Base-by-base conservation (phyloP, 1,139 yeast species). In the Wickerhamiella pararugosa region DNA sequence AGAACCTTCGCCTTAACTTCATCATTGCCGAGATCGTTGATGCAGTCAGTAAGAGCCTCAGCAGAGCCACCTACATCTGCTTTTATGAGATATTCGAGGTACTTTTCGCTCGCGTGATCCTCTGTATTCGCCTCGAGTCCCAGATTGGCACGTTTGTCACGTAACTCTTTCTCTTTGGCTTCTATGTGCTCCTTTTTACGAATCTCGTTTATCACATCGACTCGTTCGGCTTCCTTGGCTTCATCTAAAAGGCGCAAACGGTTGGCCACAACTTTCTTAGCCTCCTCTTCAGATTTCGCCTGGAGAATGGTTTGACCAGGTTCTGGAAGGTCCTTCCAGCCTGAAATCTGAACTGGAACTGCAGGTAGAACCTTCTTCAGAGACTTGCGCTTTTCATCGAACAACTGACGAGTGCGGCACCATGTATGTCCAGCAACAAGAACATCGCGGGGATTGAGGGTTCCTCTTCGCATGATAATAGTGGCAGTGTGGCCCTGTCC, bases 321-420 rank as follows among this genome's bases (percentile, higher is more conserved):
- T 41, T 75, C 82, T 0, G 98, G 98, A 37, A 86, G 63, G 34
- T 78, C 90, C 55, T 82, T 86, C 98, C 98, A 90, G 0, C 99
- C 98, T 61, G 86, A 72, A 5, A 90, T 69, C 54, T 86, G 94
- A 1, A 84, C 94, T 0, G 97, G 96, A 2, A 82, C 78, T 0
- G 96, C 81, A 0, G 99, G 97, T 0, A 75, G 75, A 0, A 95
- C 97, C 27, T 60, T 45, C 49, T 76, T 74, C 9, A 86, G 62
- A 1, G 65, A 45, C 49, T 76, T 76, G 2, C 90, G 90, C 46
- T 64, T 58, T 53, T 84, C 94, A 58, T 84, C 84, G 46, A 70
- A 71, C 72, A 90, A 73, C n/a, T 79, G 76, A 52, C 79, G 74
- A 3, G 90, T 90, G 55, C 82, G 82, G 61, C 95, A 83, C 65